Conservation (phyloP, 345 rosid species). For the Euclidium syriacum region DNA sequence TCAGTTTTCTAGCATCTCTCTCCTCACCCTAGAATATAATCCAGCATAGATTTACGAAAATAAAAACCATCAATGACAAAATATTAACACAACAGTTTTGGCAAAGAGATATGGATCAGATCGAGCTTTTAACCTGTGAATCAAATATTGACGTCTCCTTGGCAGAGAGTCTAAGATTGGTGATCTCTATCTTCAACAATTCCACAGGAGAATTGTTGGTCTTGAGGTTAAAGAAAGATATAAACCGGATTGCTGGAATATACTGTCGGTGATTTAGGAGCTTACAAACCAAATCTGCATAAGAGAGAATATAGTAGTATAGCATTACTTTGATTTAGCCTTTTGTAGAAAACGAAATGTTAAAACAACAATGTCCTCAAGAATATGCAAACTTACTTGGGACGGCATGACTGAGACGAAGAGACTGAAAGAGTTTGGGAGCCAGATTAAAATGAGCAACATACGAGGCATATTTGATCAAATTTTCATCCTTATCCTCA, state of each 20-base stretch:
- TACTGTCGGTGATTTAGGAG: neutral
- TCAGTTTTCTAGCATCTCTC: conserved; percentile 18
- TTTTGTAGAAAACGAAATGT: neutral
- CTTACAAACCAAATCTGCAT: conserved; percentile 1
- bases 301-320: neutral
- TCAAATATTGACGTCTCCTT: conserved; percentile 2
- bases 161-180: conserved; percentile 1
- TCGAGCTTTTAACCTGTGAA: conserved; percentile 15
- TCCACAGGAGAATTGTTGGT: neutral
- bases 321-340: neutral
- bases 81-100: conserved; percentile 1
- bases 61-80: neutral
- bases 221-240: conserved; percentile 7
- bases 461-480: too few species aligned
- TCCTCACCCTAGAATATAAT: conserved; percentile 21
- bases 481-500: too few species aligned
- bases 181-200: conserved; percentile 15
- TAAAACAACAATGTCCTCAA: neutral
- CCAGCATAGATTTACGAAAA: neutral
- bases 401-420: conserved; percentile 10
- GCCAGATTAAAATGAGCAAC: conserved; percentile 21
- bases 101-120: neutral
- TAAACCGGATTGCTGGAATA: conserved; percentile 17
- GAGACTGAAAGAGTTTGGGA: conserved; percentile 21
- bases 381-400: conserved; percentile 18